Evolutionary conservation across 2,329 filamentous ascomycete genomes (phyloP).

Genomic region (Phyllosticta citriasiana): DNA sequence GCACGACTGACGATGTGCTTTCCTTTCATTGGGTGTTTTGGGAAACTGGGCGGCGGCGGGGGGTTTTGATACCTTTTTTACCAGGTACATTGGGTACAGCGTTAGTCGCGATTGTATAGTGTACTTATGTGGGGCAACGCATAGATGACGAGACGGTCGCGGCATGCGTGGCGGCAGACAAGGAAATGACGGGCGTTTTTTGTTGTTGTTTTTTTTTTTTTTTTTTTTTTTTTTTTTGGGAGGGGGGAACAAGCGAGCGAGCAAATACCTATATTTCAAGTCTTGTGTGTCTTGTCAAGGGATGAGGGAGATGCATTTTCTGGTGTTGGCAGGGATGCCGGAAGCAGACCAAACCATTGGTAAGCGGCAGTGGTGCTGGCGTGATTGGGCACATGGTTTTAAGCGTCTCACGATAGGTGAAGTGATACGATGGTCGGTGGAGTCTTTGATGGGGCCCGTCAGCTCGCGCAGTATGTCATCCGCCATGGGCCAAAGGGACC

Average conservation of each 20-base stretch:
- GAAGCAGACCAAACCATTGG: not conserved
- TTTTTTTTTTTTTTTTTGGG: not conserved
- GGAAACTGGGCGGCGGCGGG: not conserved
- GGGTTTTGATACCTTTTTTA: constrained; percentile 10
- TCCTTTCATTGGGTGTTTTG: not conserved
- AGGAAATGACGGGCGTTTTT: not conserved
- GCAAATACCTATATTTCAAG: not conserved
- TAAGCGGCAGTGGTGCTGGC: not conserved
- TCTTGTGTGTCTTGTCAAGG: not conserved
- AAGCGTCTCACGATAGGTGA: not conserved
- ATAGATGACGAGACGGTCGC: not conserved
- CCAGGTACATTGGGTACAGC: constrained; percentile 10
- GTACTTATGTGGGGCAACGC: constrained; percentile 2
- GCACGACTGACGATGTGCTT: not conserved
- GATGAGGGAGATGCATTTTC: not conserved
- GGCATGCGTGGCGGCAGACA: not conserved
- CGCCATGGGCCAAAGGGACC: not conserved
- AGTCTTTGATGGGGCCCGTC: not conserved
- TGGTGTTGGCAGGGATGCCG: not conserved
- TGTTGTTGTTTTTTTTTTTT: too few relatives aligned
- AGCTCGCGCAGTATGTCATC: not conserved
- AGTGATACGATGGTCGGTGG: not conserved
- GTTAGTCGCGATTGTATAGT: constrained; percentile 9
- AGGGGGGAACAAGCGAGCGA: not conserved
- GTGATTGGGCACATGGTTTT: not conserved